Base-by-base conservation (phyloP, 2,329 filamentous ascomycete genomes). In the Aspergillus hortae region DNA sequence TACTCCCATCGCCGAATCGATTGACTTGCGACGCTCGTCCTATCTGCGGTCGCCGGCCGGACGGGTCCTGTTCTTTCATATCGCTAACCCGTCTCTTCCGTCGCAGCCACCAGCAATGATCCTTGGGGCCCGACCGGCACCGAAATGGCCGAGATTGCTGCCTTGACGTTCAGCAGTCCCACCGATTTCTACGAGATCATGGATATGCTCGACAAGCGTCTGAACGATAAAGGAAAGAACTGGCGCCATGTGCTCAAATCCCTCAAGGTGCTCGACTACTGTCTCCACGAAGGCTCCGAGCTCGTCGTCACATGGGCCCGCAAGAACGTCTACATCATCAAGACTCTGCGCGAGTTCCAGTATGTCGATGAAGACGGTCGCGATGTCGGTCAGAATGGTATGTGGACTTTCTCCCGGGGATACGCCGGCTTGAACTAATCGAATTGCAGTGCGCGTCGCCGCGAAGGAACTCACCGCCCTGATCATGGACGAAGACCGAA, bases 201-300 rank as follows among this genome's bases (percentile, higher is more conserved):
- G 87, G 94, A 99, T 72, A 99, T 99, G 90, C 80, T 99, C 61
- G 94, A 99, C 76, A 97, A 97, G 79, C 88, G 94, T 61, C 78
- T 99, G 67, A 99, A 99, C 66, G 94, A 99, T 74, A 97, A 99
- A 75, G 94, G 94, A 68, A 99, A 97, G 81, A 99, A 99, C 72
- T 99, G 94, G 94, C 87, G 94, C 64, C 94, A 99, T 71, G 94
- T 99, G 11, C 78, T 99, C 54, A 99, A 99, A 75, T 95, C 94
- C 40, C 80, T 99, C 61, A 99, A 99, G 72, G 94, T 99, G 48
- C 82, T 97, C 52, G 94, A 99, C 73, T 99, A 99, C 74, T 96
- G 92, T 74, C 80, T 99, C 52, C 94, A 99, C 70, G 94, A 99
- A 72, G 94, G 94, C 44, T 96, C 92, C 0, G 94, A 97, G 74